Conservation (phyloP, 2,329 filamentous ascomycete species). For the Fonsecaea multimorphosa region DNA sequence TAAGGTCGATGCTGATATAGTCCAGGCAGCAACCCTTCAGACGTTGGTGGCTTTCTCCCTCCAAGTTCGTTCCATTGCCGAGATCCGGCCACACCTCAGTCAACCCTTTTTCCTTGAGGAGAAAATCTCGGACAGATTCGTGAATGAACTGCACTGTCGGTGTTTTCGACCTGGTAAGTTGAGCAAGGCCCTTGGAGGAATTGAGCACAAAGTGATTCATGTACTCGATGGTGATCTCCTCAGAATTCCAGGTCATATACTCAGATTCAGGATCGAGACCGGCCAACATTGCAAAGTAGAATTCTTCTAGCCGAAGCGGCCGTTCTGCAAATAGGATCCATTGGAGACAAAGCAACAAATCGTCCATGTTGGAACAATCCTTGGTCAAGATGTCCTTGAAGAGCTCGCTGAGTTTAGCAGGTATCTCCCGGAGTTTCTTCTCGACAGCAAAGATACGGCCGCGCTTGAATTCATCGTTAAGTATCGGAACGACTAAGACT, state of each 20-base stretch:
- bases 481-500: constrained; percentile 53
- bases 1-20: constrained; percentile 47
- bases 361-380: constrained; percentile 51
- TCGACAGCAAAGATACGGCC: constrained; percentile 43
- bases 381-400: constrained; percentile 60
- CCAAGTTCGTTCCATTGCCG: constrained; percentile 40
- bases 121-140: constrained; percentile 51
- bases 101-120: constrained; percentile 48
- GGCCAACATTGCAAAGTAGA: constrained; percentile 53
- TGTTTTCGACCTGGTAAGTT: constrained; percentile 32
- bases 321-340: constrained; percentile 36
- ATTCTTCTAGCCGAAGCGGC: constrained; percentile 49
- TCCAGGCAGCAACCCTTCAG: constrained; percentile 54
- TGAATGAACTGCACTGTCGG: constrained; percentile 56
- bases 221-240: constrained; percentile 25
- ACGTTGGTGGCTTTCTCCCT: constrained; percentile 49
- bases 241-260: constrained; percentile 38
- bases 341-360: constrained; percentile 47
- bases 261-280: constrained; percentile 39
- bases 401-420: constrained; percentile 52
- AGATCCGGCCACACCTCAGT: constrained; percentile 45
- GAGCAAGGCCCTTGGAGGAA: constrained; percentile 59
- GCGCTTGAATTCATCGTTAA: constrained; percentile 51
- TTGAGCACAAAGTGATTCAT: constrained; percentile 48
- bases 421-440: constrained; percentile 49